Evolutionary conservation across 192 early-diverging fungal species (phyloP).

Genomic region (Backusella morwellensis): DNA sequence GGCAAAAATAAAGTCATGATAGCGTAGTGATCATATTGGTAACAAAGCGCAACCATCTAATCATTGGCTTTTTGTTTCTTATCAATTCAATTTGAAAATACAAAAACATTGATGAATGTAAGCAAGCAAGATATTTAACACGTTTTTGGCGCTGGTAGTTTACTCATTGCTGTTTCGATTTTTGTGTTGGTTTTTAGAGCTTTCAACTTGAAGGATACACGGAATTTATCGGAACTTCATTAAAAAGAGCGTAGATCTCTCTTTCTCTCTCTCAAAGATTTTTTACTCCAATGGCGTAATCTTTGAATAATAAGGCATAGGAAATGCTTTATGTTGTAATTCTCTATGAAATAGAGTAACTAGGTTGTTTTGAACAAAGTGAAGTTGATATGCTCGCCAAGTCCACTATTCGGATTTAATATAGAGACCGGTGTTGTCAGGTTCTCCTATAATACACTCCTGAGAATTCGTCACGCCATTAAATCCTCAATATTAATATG

Average conservation of each 20-base stretch:
- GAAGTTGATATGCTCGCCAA: not conserved
- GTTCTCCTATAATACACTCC: not conserved
- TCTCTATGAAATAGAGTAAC: not conserved
- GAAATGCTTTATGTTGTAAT: not conserved
- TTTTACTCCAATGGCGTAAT: not conserved
- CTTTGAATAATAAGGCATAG: not conserved
- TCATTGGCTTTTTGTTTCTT: not conserved
- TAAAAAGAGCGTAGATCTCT: not conserved
- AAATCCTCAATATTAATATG: not conserved
- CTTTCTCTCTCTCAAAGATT: not conserved
- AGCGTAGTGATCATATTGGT: not conserved
- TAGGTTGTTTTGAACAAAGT: not conserved
- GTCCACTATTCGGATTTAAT: not conserved
- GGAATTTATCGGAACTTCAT: not conserved
- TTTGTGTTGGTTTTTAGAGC: not conserved
- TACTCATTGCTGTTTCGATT: too few relatives aligned
- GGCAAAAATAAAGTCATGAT: not conserved
- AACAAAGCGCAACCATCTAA: not conserved
- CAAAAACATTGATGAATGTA: too few relatives aligned
- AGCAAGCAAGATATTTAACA: too few relatives aligned
- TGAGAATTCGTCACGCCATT: not conserved
- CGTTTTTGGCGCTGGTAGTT: too few relatives aligned
- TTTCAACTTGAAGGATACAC: not conserved
- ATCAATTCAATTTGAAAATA: too few relatives aligned
- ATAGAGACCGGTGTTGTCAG: not conserved